Conservation (phyloP, 352 stramenopile genomes). For the Globisporangium takayamanum region DNA sequence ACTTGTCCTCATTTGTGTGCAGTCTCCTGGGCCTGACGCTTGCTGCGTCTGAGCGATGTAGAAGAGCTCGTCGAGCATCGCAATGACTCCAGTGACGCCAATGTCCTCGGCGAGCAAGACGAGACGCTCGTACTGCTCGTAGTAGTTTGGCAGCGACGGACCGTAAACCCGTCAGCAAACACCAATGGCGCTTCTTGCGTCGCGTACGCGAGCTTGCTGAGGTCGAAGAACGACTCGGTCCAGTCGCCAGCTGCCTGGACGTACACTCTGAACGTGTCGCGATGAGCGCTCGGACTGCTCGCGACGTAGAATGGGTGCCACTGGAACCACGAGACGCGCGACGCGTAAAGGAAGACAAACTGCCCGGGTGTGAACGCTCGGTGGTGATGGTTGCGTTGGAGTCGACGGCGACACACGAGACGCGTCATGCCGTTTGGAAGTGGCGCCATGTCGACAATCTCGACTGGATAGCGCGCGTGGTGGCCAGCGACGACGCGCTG, state of each 20-base stretch:
- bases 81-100: constrained; percentile 16
- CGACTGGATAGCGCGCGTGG: constrained; percentile 18
- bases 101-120: constrained; percentile 26
- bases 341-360: constrained; percentile 24
- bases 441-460: constrained; percentile 24
- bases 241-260: constrained; percentile 14
- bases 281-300: constrained; percentile 16
- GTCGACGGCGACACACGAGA: constrained; percentile 8
- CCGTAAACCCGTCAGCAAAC: constrained; percentile 28
- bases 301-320: constrained; percentile 27
- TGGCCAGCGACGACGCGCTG: constrained; percentile 9
- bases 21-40: not conserved
- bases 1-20: not conserved
- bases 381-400: not conserved
- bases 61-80: constrained; percentile 27
- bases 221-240: constrained; percentile 19
- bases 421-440: constrained; percentile 24
- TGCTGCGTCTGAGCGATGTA: constrained; percentile 2
- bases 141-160: constrained; percentile 11
- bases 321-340: constrained; percentile 23
- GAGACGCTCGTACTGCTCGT: constrained; percentile 25
- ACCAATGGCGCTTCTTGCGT: constrained; percentile 17
- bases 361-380: constrained; percentile 20
- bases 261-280: constrained; percentile 22
- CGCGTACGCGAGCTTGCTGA: constrained; percentile 23